Evolutionary conservation across 306 rosid species (phyloP), one percentile per base, ranked within the genome.

Genomic region (Trifolium fragiferum): DNA sequence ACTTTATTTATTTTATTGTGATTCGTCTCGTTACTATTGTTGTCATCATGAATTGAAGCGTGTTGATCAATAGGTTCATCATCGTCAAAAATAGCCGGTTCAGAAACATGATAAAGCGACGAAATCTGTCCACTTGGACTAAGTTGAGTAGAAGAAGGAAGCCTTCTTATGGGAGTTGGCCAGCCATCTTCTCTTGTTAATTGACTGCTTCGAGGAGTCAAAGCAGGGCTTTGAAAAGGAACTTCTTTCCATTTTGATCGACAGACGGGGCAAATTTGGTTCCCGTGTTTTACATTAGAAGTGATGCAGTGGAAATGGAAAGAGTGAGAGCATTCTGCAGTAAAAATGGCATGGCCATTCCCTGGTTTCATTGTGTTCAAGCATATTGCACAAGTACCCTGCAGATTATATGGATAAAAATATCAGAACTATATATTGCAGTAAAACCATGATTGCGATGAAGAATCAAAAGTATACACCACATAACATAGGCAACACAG

Each of bases 281-380:
- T 92, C 51, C 99, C 99, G n/a, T 95, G 98, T 80, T 87, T 95
- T 57, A 95, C 98, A 65, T 92, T 92, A 4, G 98, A 92, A 71
- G 99, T 85, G 81, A 95, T 92, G 68, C 98, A 95, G 35, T 95
- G 93, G 73, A 95, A 95, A 60, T 95, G 99, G 81, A 95, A 95
- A 73, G 99, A 86, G 75, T 95, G 99, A 66, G 99, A 87, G 76
- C 99, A 94, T 80, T 94, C 99, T 60, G 97, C 99, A 43, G 96
- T 92, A 59, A 95, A 95, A 76, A 95, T 92, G 80, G 99, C 99
- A 68, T 90, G 96, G 59, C 99, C 98, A 30, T 85, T 86, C 63
- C 99, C 99, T 19, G 99, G 75, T 83, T 88, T 87, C 90, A 94
- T 84, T 78, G 88, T 47, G 77, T 82, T 82, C 66, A 95, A 82